Percentiles rank a stretch among this genome's conserved stretches.
Evolutionary conservation across 768 basidiomycete genomes (phyloP).

Genomic region (Naganishia vishniacii): DNA sequence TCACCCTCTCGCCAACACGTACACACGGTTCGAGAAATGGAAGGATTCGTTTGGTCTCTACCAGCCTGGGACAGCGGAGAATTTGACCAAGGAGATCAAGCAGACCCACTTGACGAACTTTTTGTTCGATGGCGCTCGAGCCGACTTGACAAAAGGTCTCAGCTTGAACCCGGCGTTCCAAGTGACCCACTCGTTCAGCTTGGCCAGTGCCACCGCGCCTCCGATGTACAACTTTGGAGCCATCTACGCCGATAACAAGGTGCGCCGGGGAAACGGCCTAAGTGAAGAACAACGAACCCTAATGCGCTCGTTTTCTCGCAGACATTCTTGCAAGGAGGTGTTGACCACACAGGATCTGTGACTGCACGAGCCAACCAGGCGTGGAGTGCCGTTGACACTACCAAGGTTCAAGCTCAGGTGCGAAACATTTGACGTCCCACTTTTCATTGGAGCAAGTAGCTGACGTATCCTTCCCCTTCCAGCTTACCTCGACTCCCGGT

Average conservation of each 20-base stretch:
- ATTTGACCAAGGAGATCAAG: constrained; percentile 87
- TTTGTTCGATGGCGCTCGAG: constrained; percentile 94
- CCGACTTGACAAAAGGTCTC: constrained; percentile 88
- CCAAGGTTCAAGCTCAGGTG: constrained; percentile 85
- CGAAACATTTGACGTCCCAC: no score
- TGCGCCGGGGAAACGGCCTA: constrained; percentile 51
- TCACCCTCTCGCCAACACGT: constrained; percentile 61
- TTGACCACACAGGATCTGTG: constrained; percentile 89
- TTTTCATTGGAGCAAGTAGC: no score
- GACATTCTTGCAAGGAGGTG: constrained; percentile 86
- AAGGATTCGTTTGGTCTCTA: constrained; percentile 72
- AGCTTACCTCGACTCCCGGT: constrained; percentile 69
- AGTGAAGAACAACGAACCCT: no score
- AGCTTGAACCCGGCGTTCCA: constrained; percentile 95
- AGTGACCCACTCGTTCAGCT: constrained; percentile 88
- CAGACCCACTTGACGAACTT: constrained; percentile 84
- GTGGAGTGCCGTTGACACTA: constrained; percentile 69
- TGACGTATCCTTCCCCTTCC: constrained; percentile 22
- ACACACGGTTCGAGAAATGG: constrained; percentile 73
- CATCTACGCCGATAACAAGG: constrained; percentile 77
- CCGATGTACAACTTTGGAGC: constrained; percentile 93
- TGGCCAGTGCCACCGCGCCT: constrained; percentile 75
- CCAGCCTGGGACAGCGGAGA: constrained; percentile 89
- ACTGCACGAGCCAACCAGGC: constrained; percentile 83
- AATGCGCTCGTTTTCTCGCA: no score